phyloP scores from a whole-genome alignment of 73 alveolate species.

The Uronychia setigera region DNA sequence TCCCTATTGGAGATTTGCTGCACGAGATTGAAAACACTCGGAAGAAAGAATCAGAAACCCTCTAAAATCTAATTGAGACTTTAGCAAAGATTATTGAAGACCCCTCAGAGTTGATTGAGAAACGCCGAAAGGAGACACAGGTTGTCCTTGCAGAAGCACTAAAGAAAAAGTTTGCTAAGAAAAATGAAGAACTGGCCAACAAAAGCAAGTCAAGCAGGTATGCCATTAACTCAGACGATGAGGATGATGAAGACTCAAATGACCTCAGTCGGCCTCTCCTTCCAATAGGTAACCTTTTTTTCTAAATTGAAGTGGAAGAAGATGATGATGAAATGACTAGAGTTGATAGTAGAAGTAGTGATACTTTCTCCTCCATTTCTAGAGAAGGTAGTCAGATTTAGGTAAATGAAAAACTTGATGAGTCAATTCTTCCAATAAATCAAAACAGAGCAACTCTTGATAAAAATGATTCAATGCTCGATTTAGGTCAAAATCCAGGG shows the following conservation, averaged over 20 bases:
- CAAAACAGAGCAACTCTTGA: background rate
- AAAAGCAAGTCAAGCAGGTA: background rate
- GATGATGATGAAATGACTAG: background rate
- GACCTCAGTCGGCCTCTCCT: background rate
- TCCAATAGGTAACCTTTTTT: background rate
- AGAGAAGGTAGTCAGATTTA: no score
- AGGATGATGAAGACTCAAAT: no score
- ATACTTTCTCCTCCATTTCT: no score
- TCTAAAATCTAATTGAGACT: constrained; percentile 49
- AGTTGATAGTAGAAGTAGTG: background rate
- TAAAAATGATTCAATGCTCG: background rate
- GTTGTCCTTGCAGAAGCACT: background rate
- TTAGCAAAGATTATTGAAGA: constrained; percentile 31
- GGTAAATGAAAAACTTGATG: background rate
- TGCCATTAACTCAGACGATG: no score
- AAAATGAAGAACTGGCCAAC: background rate
- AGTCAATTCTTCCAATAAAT: background rate
- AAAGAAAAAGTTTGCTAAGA: background rate
- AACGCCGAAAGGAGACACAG: background rate
- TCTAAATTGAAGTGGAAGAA: background rate
- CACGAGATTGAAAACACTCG: constrained; percentile 60
- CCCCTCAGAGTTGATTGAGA: background rate
- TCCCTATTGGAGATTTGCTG: constrained; percentile 70
- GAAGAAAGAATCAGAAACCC: constrained; percentile 48
- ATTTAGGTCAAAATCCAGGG: constrained; percentile 2